Evolutionary conservation across 495 filamentous ascomycete species (phyloP).

Genomic region (Penicillium diatomitis): DNA sequence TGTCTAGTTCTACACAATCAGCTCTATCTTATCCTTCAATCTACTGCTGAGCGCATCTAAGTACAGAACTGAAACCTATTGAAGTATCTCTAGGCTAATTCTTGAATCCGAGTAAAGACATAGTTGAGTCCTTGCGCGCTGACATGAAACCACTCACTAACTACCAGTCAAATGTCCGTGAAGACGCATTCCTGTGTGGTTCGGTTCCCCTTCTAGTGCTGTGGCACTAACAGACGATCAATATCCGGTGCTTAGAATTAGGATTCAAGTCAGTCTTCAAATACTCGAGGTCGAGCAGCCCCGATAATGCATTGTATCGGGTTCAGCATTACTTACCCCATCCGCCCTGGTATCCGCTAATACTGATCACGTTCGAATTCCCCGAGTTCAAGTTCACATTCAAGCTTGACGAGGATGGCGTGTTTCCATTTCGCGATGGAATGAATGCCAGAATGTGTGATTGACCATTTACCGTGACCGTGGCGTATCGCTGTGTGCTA

Average conservation of each 20-base stretch:
- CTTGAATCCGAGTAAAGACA: too few relatives aligned
- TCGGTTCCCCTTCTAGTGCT: background rate
- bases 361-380: background rate
- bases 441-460: background rate
- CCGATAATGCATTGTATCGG: too few relatives aligned
- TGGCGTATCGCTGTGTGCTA: background rate
- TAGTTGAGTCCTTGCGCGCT: too few relatives aligned
- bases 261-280: background rate
- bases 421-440: background rate
- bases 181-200: too few relatives aligned
- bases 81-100: too few relatives aligned
- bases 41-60: too few relatives aligned
- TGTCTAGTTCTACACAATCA: too few relatives aligned
- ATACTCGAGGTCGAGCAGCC: background rate
- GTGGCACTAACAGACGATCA: background rate
- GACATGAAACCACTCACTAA: too few relatives aligned
- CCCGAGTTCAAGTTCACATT: background rate
- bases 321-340: background rate
- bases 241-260: background rate
- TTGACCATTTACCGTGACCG: background rate
- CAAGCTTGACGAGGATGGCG: background rate
- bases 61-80: too few relatives aligned
- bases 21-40: too few relatives aligned
- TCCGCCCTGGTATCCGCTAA: background rate
- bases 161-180: too few relatives aligned